Conservation (phyloP, 768 basidiomycete species). For the Termitomyces bulborhizus region DNA sequence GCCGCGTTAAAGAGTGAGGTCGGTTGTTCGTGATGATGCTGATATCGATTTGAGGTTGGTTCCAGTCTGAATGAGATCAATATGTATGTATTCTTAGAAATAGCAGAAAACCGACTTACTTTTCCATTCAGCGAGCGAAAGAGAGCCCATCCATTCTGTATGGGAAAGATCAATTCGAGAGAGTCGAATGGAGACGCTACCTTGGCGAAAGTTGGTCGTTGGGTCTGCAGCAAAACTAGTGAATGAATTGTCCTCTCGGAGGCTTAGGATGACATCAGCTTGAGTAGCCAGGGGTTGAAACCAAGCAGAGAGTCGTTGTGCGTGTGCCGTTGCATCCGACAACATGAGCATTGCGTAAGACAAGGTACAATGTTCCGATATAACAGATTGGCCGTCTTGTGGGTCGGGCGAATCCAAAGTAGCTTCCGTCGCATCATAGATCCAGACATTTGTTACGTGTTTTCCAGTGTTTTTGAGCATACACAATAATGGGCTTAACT, state of each 20-base stretch:
- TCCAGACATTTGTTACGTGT: constrained; percentile 18
- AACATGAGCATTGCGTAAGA: constrained; percentile 8
- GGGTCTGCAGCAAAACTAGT: constrained; percentile 3
- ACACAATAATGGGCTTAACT: constrained; percentile 29
- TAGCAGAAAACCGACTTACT: constrained; percentile 29
- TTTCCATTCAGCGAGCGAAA: constrained; percentile 51
- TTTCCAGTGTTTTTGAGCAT: constrained; percentile 24
- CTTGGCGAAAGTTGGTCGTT: constrained; percentile 9
- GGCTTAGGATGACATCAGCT: constrained; percentile 28
- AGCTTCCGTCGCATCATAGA: constrained; percentile 18
- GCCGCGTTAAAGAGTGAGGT: constrained; percentile 60
- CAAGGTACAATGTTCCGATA: constrained; percentile 14
- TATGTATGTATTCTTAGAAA: constrained; percentile 11
- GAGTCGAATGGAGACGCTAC: constrained; percentile 34
- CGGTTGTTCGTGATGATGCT: constrained; percentile 76
- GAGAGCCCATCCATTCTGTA: constrained; percentile 56
- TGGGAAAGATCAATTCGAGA: constrained; percentile 43
- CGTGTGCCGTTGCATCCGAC: background rate
- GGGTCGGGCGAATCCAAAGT: background rate
- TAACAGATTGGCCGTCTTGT: constrained; percentile 2
- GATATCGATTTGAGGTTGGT: constrained; percentile 60
- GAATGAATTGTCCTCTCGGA: constrained; percentile 23
- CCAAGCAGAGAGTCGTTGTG: constrained; percentile 22
- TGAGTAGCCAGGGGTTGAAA: constrained; percentile 18
- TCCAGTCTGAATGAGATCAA: constrained; percentile 56